Evolutionary conservation across 495 filamentous ascomycete genomes (phyloP).

Genomic region (Mytilinidion resinicola): DNA sequence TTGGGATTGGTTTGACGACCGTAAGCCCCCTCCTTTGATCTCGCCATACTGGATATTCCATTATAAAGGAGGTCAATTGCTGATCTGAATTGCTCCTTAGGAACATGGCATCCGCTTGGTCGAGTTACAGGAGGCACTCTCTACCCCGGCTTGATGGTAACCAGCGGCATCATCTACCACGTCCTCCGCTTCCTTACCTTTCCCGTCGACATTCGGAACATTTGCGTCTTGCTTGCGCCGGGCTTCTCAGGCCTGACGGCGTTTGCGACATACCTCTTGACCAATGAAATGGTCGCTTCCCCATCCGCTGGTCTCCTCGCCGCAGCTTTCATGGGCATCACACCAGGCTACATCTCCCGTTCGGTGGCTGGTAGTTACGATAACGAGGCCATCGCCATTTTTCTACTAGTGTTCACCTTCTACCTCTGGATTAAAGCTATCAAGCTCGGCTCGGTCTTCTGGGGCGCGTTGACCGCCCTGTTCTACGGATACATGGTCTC

Average conservation of each 20-base stretch:
- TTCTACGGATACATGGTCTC: constrained; percentile 99
- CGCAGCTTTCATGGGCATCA: constrained; percentile 94
- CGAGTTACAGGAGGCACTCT: constrained; percentile 98
- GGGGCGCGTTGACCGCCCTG: constrained; percentile 88
- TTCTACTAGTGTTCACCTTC: constrained; percentile 97
- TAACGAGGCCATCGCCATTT: constrained; percentile 99
- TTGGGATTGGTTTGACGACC: constrained; percentile 99
- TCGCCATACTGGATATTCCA: neutral
- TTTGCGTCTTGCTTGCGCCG: constrained; percentile 94
- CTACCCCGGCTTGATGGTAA: constrained; percentile 99
- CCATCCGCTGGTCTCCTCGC: constrained; percentile 92
- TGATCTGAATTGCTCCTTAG: constrained; percentile 37
- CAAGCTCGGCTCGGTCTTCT: constrained; percentile 91
- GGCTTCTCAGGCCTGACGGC: constrained; percentile 94
- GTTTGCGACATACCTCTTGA: constrained; percentile 89
- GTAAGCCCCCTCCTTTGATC: constrained; percentile 44
- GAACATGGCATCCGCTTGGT: constrained; percentile 98
- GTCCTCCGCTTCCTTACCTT: constrained; percentile 83
- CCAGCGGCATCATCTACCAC: constrained; percentile 95
- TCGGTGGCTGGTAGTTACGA: constrained; percentile 99
- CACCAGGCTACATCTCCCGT: constrained; percentile 94
- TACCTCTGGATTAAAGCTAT: constrained; percentile 98
- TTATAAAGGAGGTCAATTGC: constrained; percentile 1
- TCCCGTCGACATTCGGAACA: constrained; percentile 97
- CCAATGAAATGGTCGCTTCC: constrained; percentile 88